Evolutionary conservation across 2,329 filamentous ascomycete genomes (phyloP), one percentile per base, ranked within the genome.

Genomic region (Pseudocercospora eumusae): DNA sequence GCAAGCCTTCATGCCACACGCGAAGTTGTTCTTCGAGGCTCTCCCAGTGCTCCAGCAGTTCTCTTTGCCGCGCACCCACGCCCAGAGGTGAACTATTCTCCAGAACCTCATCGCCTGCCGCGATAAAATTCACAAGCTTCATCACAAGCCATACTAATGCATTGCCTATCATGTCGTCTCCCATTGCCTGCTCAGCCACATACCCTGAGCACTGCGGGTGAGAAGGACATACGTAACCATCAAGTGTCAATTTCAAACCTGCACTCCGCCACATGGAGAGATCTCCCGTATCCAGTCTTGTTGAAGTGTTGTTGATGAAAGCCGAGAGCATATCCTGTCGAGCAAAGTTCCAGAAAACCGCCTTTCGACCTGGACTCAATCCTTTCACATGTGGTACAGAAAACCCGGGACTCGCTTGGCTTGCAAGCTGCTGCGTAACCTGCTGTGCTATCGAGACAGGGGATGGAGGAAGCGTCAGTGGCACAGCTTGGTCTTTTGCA

Each of bases 281-380:
- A 60, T 89, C 85, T 55, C 84, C 82, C 0, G 86, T 84, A 63
- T 88, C 84, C 3, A 88, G 76, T 33, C 86, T 80, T 3, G 86
- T 88, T 42, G 82, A 81, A 11, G 80, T 81, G 68, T 86, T 83
- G 66, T 87, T 87, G 67, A 88, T 85, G 67, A 84, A 87, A 57
- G 86, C 86, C 69, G 84, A 82, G 28, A 88, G 76, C 75, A 88
- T 86, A 66, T 88, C 86, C 68, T 88, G 86, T 23, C 86, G 78
- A 15, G 86, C 86, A 71, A 88, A 86, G 66, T 87, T 88, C 86
- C 86, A 88, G 70, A 88, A 88, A 0, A 84, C 85, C 6, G 86
- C 85, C 70, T 77, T 81, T 20, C 85, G 79, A 10, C 80, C 83
- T 69, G 82, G 82, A 2, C 82, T 85, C 1, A 83, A 79, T n/a